Base-by-base conservation (phyloP, 495 filamentous ascomycete species). In the Aspergillus steynii region DNA sequence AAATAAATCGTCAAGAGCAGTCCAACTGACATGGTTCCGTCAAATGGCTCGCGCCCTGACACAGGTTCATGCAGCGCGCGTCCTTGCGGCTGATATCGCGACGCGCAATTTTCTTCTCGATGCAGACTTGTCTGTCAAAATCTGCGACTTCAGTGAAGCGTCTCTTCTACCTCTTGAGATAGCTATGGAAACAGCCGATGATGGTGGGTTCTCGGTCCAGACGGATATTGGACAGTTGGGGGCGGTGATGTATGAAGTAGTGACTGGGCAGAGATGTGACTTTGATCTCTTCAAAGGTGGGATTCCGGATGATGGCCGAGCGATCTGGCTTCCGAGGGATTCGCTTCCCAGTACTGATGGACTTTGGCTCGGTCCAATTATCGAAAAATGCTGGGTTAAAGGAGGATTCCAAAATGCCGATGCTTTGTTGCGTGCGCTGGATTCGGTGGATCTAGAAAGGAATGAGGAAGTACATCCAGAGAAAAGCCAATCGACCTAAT, bases 211-310 rank as follows among this genome's bases (percentile, higher is more conserved):
- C 32, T 61, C 65, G 1, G 49, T 59, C 29, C 58, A 61, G 26
- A 67, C 58, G 9, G 65, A 67, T 59, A 61, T 67, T 25, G 65
- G 65, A 31, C 62, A 61, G 32, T 54, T 67, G 29, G 65, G 65
- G 3, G 51, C 61, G 45, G 65, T 65, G 15, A 67, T 67, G 49
- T 67, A 64, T 48, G 61, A 64, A 37, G 62, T 65, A 26, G 32
- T 53, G 0, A 59, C 59, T 9, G 65, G 65, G 3, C 4, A 55
- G n/a, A 54, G 48, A 37, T 67, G 65, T 50, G 45, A 65, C 37
- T 61, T 67, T 37, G 46, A 67, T 56, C 53, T 67, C 32, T 64
- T 60, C 47, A 55, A 51, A 56, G 52, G 55, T 31, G 53, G 57
- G 28, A 2, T 34, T 50, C 56, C 57, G 3, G 49, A 50, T 48